phyloP scores from a whole-genome alignment of 257 asterid genomes.

The Fraxinus excelsior region DNA sequence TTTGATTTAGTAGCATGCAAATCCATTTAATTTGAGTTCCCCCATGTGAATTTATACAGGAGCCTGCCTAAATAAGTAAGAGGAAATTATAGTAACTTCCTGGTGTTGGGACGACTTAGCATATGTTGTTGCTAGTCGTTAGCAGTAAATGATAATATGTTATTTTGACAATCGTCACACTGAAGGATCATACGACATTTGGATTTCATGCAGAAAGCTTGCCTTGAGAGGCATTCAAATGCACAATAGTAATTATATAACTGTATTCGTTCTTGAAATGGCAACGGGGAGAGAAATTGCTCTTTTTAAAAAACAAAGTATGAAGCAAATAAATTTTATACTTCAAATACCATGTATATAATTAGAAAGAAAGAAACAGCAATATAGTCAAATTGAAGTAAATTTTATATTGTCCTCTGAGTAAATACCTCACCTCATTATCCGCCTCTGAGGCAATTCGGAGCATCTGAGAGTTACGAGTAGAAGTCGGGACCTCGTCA shows the following conservation, averaged over 20 bases:
- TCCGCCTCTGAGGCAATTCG: constrained; percentile 82
- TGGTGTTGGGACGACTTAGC: constrained; percentile 6
- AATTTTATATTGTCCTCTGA: background rate
- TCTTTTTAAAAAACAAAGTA: background rate
- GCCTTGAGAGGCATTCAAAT: background rate
- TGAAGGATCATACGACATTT: background rate
- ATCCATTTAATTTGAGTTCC: background rate
- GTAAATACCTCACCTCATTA: constrained; percentile 56
- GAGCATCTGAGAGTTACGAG: constrained; percentile 83
- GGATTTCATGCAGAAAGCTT: background rate
- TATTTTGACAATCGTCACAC: background rate
- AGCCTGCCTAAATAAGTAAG: background rate
- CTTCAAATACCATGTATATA: constrained; percentile 19
- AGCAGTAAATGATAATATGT: constrained; percentile 3
- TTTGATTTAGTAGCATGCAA: background rate
- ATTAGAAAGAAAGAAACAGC: background rate
- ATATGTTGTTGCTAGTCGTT: constrained; percentile 1
- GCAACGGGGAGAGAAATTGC: background rate
- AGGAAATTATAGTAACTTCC: constrained; percentile 7
- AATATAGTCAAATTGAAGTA: constrained; percentile 14
- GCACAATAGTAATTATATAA: background rate
- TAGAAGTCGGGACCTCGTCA: constrained; percentile 80
- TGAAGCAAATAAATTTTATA: constrained; percentile 7
- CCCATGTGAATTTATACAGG: constrained; percentile 2
- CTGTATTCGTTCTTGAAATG: background rate